These are phyloP conservation scores for Aureobasidium sp. DNA, from an alignment of 2,329 filamentous ascomycete species.

Conservation along the genomic window DNA sequence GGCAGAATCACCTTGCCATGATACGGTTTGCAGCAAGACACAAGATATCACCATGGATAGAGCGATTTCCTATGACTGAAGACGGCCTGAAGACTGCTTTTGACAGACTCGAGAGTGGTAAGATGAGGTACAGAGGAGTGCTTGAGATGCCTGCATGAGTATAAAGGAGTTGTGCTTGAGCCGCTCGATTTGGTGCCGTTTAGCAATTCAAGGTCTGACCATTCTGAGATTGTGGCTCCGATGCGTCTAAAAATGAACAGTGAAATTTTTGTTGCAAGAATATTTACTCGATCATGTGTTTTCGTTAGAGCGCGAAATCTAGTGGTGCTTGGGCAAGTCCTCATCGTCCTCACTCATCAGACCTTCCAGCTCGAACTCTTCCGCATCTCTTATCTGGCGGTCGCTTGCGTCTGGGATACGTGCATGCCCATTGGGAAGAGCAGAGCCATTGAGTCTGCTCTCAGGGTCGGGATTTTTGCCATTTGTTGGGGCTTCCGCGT, in stretches of 20 bases:
- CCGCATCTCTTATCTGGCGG: conserved; percentile 62
- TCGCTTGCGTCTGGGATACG: conserved; percentile 33
- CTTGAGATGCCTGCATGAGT: conserved; percentile 13
- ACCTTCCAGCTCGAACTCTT: conserved; percentile 89
- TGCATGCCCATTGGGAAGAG: conserved; percentile 36
- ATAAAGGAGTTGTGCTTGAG: background rate
- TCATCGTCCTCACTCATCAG: conserved; percentile 84
- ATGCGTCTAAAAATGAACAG: no score
- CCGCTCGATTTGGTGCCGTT: no score
- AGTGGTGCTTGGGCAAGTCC: conserved; percentile 14
- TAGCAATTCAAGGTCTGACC: no score
- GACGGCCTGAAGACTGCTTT: conserved; percentile 35
- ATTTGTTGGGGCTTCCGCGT: conserved; percentile 36
- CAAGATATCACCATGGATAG: conserved; percentile 35
- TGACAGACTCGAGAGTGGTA: conserved; percentile 29
- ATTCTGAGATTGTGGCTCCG: background rate
- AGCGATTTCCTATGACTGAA: conserved; percentile 33
- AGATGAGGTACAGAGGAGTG: conserved; percentile 39
- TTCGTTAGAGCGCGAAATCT: background rate
- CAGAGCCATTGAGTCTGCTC: conserved; percentile 19
- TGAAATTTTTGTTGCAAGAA: background rate
- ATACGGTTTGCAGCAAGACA: conserved; percentile 35
- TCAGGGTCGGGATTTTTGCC: conserved; percentile 28
- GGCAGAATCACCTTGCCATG: conserved; percentile 30
- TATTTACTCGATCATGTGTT: background rate